Evolutionary conservation across 2,329 filamentous ascomycete genomes (phyloP).

Genomic region (Teratosphaeria destructans): DNA sequence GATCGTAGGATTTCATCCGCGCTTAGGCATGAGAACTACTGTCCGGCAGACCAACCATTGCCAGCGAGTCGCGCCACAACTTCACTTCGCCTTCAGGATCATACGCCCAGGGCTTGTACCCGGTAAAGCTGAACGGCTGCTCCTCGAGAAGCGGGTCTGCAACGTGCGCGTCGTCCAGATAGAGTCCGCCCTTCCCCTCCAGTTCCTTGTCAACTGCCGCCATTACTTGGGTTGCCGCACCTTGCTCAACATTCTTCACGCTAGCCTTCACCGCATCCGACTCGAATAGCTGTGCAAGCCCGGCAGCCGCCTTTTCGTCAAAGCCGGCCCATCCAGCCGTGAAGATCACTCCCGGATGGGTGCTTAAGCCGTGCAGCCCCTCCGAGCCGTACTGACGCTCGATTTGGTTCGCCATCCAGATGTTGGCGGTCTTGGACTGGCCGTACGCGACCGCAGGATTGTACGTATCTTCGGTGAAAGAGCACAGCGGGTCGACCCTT

Average conservation of each 20-base stretch:
- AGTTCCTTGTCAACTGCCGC: conserved; percentile 32
- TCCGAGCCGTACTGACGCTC: conserved; percentile 38
- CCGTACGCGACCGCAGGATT: conserved; percentile 10
- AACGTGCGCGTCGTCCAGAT: conserved; percentile 33
- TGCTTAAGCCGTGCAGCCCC: conserved; percentile 32
- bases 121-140: background rate
- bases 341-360: conserved; percentile 39
- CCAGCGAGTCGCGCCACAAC: conserved; percentile 3
- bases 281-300: background rate
- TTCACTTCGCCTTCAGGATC: background rate
- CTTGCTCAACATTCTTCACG: conserved; percentile 29
- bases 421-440: conserved; percentile 23
- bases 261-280: conserved; percentile 6
- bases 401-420: conserved; percentile 44
- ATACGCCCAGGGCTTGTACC: conserved; percentile 5
- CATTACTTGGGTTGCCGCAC: conserved; percentile 38
- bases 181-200: conserved; percentile 33
- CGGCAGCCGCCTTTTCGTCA: conserved; percentile 7
- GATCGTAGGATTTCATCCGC: too few relatives aligned
- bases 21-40: background rate
- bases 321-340: conserved; percentile 10
- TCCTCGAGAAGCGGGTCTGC: conserved; percentile 17
- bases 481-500: conserved; percentile 5
- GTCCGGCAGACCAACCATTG: background rate
- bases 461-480: conserved; percentile 5